Evolutionary conservation across 192 early-diverging fungal genomes (phyloP), one percentile per base, ranked within the genome.

Genomic region (Mortierella alpina): DNA sequence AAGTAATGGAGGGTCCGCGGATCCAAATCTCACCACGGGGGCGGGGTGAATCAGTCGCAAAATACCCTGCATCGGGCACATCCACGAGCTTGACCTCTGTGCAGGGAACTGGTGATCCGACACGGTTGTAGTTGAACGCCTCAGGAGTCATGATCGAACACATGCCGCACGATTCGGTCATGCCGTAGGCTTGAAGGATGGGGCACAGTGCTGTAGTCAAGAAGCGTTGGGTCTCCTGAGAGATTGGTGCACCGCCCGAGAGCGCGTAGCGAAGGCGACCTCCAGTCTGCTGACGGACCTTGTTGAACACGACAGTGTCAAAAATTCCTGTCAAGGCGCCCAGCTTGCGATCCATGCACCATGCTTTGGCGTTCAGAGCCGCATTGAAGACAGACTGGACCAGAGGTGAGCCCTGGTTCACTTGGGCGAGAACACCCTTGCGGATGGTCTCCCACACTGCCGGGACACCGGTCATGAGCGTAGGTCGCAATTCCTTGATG

Each of bases 21-120:
- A 95, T 75, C 85, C 91, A 92, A 70, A 99, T 88, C 85, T 99
- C 97, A 65, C 97, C 97, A 42, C 97, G 92, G 46, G 96, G 92
- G 71, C 78, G 85, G 10, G 94, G 95, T 46, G 65, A 66, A 61
- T 91, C 85, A 41, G 85, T 87, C 18, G 88, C 79, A 4, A 63
- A 68, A 80, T 93, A 92, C 12, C 82, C 84, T 15, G 87, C 85
- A 2, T 88, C 88, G 9, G 85, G 79, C 22, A 86, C 88, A 68
- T 90, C 91, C 5, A 94, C 90, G 40, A 96, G 85, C 82, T 93
- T 93, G 68, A 94, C 82, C 72, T 97, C 95, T 39, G 84, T 77
- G 55, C 84, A 88, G 17, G 91, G 84, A 17, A 93, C 90, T 5
- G 94, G 94, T n/a, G 87, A 82, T 9, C 95, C 96, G 17, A 94